A percentile compares a stretch with the other conserved stretches of the same genome.
Conservation (phyloP, 2,329 filamentous ascomycete species). For the Colletotrichum siamense region DNA sequence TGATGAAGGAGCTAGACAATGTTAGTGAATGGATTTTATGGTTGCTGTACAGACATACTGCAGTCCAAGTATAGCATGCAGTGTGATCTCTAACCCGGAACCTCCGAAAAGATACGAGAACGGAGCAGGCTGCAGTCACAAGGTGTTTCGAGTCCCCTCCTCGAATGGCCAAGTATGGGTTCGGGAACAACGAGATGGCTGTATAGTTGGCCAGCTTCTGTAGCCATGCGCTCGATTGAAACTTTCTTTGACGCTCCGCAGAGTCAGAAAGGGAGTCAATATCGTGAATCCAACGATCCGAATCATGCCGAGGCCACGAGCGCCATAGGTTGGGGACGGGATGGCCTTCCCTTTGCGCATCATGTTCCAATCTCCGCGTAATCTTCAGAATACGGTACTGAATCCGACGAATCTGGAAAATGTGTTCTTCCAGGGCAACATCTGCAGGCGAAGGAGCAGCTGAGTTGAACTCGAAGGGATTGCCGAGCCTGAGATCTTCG, state of each 20-base stretch:
- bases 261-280: not conserved
- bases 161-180: not conserved
- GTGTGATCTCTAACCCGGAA: not conserved
- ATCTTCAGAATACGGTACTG: not conserved
- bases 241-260: not conserved
- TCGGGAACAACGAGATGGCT: not conserved
- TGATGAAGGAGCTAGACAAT: not conserved
- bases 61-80: not conserved
- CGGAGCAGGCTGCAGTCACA: not conserved
- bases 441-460: not conserved
- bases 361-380: not conserved
- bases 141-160: not conserved
- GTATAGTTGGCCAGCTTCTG: not conserved
- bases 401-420: not conserved
- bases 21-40: not conserved
- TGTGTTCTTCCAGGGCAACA: not conserved
- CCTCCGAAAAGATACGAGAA: not conserved
- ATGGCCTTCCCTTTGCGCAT: not conserved
- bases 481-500: not conserved
- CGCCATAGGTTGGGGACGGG: not conserved
- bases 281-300: not conserved
- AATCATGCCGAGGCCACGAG: not conserved
- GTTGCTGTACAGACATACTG: not conserved
- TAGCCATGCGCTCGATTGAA: not conserved
- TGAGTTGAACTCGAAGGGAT: not conserved